Conservation (phyloP, 495 filamentous ascomycete genomes). For the Daldinia bambusicola region DNA sequence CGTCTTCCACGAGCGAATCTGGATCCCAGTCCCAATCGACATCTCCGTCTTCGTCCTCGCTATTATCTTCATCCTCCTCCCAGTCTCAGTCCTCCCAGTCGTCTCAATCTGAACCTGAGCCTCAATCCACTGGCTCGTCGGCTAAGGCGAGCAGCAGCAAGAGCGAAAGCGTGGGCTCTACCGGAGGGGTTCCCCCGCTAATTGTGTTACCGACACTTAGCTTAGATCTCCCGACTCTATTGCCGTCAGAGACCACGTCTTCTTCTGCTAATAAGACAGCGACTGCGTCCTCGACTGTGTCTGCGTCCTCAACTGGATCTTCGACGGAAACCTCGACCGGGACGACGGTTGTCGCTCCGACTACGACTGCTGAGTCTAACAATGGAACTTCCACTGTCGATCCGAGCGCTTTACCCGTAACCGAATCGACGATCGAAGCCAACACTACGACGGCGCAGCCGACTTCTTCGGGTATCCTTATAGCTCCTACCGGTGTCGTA, state of each 20-base stretch:
- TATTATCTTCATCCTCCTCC: too few relatives aligned
- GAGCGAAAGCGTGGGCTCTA: constrained; percentile 20
- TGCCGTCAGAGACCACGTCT: constrained; percentile 30
- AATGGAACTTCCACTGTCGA: background rate
- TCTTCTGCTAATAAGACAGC: constrained; percentile 34
- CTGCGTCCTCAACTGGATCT: constrained; percentile 15
- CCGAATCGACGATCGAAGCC: constrained; percentile 26
- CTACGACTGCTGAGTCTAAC: constrained; percentile 27
- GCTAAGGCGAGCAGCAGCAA: background rate
- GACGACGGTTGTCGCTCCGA: constrained; percentile 3
- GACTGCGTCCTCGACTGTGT: constrained; percentile 20
- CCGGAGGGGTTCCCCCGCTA: constrained; percentile 31
- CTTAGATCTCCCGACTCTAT: constrained; percentile 24
- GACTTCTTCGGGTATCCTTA: constrained; percentile 48
- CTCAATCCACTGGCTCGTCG: background rate
- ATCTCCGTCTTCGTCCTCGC: constrained; percentile 13
- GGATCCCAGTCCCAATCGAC: constrained; percentile 19
- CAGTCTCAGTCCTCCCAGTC: background rate
- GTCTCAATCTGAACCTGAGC: background rate
- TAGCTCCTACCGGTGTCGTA: constrained; percentile 50
- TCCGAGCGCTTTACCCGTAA: constrained; percentile 24
- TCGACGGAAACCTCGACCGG: constrained; percentile 11
- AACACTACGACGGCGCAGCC: constrained; percentile 31
- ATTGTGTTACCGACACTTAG: constrained; percentile 40
- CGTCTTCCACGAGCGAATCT: constrained; percentile 21